Conservation (phyloP, 1,139 yeast genomes). For the Geotrichum carabidarum region DNA sequence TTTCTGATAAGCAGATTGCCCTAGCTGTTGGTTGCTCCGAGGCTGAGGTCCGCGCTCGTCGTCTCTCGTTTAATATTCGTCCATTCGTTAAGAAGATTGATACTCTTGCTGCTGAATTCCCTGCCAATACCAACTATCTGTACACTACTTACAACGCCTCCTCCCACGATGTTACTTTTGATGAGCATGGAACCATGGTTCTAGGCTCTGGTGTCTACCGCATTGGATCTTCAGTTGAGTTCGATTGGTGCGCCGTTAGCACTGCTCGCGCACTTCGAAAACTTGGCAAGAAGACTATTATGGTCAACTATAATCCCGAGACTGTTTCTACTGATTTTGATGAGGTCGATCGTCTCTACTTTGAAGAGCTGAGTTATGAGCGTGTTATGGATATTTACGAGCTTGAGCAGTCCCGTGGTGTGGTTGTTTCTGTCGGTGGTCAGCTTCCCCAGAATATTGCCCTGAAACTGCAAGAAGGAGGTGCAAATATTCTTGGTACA, state of each 20-base stretch:
- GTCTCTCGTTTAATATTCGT: slow-evolving; percentile 80
- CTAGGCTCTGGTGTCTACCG: slow-evolving; percentile 93
- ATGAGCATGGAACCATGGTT: slow-evolving; percentile 85
- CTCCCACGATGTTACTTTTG: slow-evolving; percentile 74
- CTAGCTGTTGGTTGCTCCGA: slow-evolving; percentile 85
- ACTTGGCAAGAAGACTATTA: slow-evolving; percentile 81
- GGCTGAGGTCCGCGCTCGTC: slow-evolving; percentile 83
- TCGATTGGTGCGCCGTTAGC: slow-evolving; percentile 94
- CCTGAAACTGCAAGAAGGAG: slow-evolving; percentile 85
- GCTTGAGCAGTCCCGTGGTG: slow-evolving; percentile 86
- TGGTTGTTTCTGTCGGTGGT: slow-evolving; percentile 97
- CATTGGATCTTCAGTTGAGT: slow-evolving; percentile 91
- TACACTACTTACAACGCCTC: slow-evolving; percentile 95
- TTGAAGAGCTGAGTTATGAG: slow-evolving; percentile 92
- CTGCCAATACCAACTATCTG: slow-evolving; percentile 91
- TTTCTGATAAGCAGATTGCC: slow-evolving; percentile 96
- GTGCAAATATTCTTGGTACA: slow-evolving; percentile 92
- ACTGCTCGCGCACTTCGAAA: slow-evolving; percentile 93
- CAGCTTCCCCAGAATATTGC: slow-evolving; percentile 98
- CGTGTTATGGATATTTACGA: slow-evolving; percentile 94
- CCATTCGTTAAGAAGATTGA: slow-evolving; percentile 97
- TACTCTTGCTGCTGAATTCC: slow-evolving; percentile 99
- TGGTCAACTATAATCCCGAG: slow-evolving; percentile 98
- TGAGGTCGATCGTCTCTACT: slow-evolving; percentile 95
- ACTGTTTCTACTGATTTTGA: slow-evolving; percentile 97